Percentiles rank a stretch among this genome's conserved stretches.
Evolutionary conservation across 2,329 filamentous ascomycete species (phyloP).

Genomic region (Pyricularia grisea): DNA sequence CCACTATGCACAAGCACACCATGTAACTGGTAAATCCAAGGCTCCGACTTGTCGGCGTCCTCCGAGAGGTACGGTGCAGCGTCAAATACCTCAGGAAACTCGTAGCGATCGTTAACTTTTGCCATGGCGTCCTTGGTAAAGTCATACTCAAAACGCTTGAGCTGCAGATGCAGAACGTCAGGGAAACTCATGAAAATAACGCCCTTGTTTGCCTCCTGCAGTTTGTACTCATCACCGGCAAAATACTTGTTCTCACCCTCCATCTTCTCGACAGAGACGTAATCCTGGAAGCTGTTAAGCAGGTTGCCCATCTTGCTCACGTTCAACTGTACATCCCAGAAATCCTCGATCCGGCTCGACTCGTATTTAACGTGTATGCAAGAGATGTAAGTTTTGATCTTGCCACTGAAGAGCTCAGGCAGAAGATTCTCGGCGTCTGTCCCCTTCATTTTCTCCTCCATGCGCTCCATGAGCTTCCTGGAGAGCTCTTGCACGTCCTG

Average conservation of each 20-base stretch:
- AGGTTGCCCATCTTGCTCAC: slow-evolving; percentile 89
- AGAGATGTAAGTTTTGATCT: slow-evolving; percentile 97
- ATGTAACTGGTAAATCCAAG: slow-evolving; percentile 88
- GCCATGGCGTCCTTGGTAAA: slow-evolving; percentile 95
- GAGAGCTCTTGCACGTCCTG: slow-evolving; percentile 97
- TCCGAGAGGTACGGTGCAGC: slow-evolving; percentile 80
- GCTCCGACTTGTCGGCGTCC: slow-evolving; percentile 76
- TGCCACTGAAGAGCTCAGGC: slow-evolving; percentile 87
- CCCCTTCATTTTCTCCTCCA: slow-evolving; percentile 98
- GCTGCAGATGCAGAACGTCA: slow-evolving; percentile 84
- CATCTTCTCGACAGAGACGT: slow-evolving; percentile 92
- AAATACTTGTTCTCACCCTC: slow-evolving; percentile 99
- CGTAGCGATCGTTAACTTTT: slow-evolving; percentile 93
- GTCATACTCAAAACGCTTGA: slow-evolving; percentile 98
- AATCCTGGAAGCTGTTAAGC: slow-evolving; percentile 91
- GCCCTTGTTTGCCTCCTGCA: slow-evolving; percentile 95
- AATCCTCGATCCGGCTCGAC: slow-evolving; percentile 90
- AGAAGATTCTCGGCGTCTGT: slow-evolving; percentile 85
- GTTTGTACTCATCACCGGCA: slow-evolving; percentile 77
- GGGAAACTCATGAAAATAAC: slow-evolving; percentile 96
- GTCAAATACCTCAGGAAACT: slow-evolving; percentile 78
- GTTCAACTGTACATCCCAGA: slow-evolving; percentile 98
- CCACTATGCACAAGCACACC: slow-evolving; percentile 94
- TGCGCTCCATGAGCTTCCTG: slow-evolving; percentile 90
- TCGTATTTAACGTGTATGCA: slow-evolving; percentile 99